These are phyloP conservation scores for Pezicula neosporulosa DNA, from an alignment of 2,329 filamentous ascomycete species.

Conservation along the genomic window DNA sequence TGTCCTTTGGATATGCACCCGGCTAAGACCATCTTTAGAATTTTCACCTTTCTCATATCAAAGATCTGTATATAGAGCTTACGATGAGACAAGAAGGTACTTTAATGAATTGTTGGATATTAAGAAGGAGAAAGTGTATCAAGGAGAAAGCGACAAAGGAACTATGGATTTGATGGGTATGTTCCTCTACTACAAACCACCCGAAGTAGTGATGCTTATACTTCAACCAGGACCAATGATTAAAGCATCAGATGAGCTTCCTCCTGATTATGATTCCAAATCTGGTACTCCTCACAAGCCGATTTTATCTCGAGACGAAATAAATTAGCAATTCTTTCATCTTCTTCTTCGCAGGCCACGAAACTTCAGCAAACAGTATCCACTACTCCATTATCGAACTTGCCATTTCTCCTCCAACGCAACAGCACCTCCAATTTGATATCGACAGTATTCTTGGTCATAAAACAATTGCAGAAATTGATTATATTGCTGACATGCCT, in stretches of 20 bases:
- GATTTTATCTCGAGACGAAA: constrained; percentile 5
- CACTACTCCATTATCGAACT: constrained; percentile 23
- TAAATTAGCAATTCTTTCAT: constrained; percentile 21
- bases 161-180: constrained; percentile 23
- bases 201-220: not conserved
- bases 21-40: constrained; percentile 6
- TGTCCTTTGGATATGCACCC: not conserved
- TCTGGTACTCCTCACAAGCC: not conserved
- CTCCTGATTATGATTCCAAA: not conserved
- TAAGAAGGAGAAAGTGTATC: constrained; percentile 16
- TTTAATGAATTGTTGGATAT: constrained; percentile 45
- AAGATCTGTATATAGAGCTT: constrained; percentile 35
- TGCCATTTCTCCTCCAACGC: constrained; percentile 14
- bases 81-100: constrained; percentile 45
- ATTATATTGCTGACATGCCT: constrained; percentile 19
- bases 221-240: constrained; percentile 15
- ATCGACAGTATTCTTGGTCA: constrained; percentile 24
- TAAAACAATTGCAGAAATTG: constrained; percentile 10
- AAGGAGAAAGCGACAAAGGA: constrained; percentile 15
- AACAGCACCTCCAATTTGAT: constrained; percentile 19
- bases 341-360: constrained; percentile 21
- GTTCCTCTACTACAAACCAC: not conserved
- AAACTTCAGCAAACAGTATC: constrained; percentile 20
- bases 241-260: constrained; percentile 11
- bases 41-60: constrained; percentile 36